Evolutionary conservation across 192 early-diverging fungal species (phyloP).

Genomic region (Geranomyces variabilis): DNA sequence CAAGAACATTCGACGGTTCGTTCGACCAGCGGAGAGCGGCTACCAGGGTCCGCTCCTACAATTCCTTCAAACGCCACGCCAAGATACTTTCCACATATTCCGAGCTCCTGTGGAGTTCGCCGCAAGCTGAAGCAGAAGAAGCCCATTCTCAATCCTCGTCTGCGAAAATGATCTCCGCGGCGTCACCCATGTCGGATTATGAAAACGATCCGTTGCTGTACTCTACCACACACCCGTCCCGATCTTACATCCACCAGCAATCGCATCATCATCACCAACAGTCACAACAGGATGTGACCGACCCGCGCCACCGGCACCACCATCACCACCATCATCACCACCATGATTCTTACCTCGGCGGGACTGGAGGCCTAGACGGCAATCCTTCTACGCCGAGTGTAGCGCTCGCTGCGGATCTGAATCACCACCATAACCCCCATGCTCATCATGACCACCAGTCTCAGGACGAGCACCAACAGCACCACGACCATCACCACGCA

Average conservation of each 20-base stretch:
- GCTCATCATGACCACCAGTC: too few species aligned
- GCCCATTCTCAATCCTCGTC: not conserved
- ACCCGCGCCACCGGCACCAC: not conserved
- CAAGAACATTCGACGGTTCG: too few species aligned
- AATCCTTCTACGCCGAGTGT: not conserved
- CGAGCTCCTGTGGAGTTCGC: too few species aligned
- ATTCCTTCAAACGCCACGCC: too few species aligned
- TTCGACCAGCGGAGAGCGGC: too few species aligned
- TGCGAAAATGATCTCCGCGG: slow-evolving; percentile 11
- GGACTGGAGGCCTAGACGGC: not conserved
- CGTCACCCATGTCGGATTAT: slow-evolving; percentile 16
- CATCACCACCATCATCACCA: not conserved
- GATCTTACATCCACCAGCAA: not conserved
- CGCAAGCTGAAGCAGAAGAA: too few species aligned
- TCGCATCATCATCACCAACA: slow-evolving; percentile 4
- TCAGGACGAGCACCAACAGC: too few species aligned
- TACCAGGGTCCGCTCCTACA: too few species aligned
- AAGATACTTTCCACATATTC: too few species aligned
- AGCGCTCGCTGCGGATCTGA: too few species aligned
- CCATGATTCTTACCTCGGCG: not conserved
- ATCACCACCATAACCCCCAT: too few species aligned
- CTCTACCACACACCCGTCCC: not conserved
- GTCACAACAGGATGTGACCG: not conserved
- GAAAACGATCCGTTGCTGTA: slow-evolving; percentile 13
- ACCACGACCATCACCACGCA: too few species aligned